Percentiles rank a stretch among this genome's conserved stretches.
phyloP scores from a whole-genome alignment of 164 flowering plant genomes.

The Houttuynia cordata region DNA sequence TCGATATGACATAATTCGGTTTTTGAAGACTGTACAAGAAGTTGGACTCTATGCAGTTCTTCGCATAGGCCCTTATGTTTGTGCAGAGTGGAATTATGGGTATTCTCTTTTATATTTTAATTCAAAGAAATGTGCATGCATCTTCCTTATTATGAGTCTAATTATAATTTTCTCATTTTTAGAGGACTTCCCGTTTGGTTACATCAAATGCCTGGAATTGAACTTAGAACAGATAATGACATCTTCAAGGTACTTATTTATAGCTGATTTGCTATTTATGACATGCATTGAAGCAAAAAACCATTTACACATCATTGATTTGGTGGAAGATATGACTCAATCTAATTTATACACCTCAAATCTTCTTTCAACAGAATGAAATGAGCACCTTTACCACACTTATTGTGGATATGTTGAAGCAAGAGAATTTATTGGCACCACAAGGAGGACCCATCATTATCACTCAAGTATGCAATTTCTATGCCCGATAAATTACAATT shows the following conservation, averaged over 20 bases:
- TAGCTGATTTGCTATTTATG: no score
- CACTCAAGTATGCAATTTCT: conserved; percentile 3
- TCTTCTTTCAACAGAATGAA: not conserved
- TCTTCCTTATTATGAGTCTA: no score
- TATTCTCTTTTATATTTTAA: conserved; percentile 8
- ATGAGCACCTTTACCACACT: conserved; percentile 1
- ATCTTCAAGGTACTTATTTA: no score
- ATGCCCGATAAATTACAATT: not conserved
- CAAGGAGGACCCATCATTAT: conserved; percentile 5
- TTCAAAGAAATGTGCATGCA: not conserved
- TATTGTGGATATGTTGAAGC: conserved; percentile 3
- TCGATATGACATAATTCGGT: conserved; percentile 52
- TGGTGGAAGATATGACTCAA: not conserved
- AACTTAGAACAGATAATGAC: no score
- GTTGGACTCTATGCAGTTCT: conserved; percentile 63
- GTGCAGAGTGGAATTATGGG: conserved; percentile 94
- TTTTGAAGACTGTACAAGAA: conserved; percentile 47
- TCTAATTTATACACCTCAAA: no score
- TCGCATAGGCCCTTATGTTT: conserved; percentile 80
- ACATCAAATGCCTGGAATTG: no score
- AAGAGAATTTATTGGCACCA: conserved; percentile 1
- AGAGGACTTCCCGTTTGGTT: no score
- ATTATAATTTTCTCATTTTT: no score
- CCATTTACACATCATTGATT: no score
- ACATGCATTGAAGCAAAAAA: no score